Evolutionary conservation across 2,329 filamentous ascomycete genomes (phyloP).

Genomic region (Ophiostoma angusticollis): DNA sequence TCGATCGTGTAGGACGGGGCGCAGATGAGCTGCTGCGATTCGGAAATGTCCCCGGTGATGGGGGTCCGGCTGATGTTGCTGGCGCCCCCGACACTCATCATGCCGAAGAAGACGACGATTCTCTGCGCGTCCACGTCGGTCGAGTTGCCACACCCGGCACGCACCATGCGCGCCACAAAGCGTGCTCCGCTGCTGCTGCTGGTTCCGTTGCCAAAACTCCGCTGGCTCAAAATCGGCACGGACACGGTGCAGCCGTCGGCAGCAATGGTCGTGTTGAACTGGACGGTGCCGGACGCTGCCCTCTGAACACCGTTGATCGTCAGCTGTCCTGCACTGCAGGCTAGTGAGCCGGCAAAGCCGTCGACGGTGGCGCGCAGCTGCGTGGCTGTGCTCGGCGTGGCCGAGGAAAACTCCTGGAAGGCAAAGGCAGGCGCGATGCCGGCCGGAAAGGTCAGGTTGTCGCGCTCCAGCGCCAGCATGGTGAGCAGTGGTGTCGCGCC

Average conservation of each 20-base stretch:
- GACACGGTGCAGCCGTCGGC: constrained; percentile 4
- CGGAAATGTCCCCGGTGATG: constrained; percentile 13
- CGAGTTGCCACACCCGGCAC: no score
- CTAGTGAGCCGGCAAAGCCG: constrained; percentile 22
- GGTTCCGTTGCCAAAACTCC: no score
- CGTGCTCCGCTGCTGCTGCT: constrained; percentile 11
- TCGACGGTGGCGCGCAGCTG: constrained; percentile 22
- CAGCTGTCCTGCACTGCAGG: constrained; percentile 21
- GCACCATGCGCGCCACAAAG: constrained; percentile 15
- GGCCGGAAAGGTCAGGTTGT: constrained; percentile 18
- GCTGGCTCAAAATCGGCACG: no score
- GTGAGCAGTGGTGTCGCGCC: constrained; percentile 21
- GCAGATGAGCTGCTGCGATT: constrained; percentile 19
- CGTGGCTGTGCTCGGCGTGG: constrained; percentile 14
- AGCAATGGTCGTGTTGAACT: constrained; percentile 20
- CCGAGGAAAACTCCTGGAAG: constrained; percentile 22
- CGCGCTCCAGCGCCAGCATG: constrained; percentile 22
- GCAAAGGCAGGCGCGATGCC: constrained; percentile 23
- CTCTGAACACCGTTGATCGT: constrained; percentile 17
- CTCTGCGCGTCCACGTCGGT: no score
- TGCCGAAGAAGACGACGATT: constrained; percentile 17
- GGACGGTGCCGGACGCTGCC: constrained; percentile 10
- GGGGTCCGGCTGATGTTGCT: constrained; percentile 14
- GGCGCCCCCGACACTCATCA: no score
- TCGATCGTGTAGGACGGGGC: constrained; percentile 17